Conservation (phyloP, 371 early-diverging fungal genomes). For the Capniomyces stellatus region DNA sequence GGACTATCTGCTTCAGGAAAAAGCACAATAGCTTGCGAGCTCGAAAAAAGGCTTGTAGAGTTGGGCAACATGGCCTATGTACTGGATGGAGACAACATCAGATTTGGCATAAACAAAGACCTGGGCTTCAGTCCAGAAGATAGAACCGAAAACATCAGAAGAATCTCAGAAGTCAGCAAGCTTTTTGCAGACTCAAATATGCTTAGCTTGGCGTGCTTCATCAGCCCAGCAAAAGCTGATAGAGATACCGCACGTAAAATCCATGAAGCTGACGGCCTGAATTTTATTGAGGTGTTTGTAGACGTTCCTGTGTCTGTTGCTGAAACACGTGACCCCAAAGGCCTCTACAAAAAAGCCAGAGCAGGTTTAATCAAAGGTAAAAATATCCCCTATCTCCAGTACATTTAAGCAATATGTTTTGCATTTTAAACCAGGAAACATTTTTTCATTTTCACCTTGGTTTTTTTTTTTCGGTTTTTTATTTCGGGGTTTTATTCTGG, state of each 20-base stretch:
- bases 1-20: conserved; percentile 90
- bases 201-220: conserved; percentile 74
- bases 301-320: conserved; percentile 76
- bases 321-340: conserved; percentile 86
- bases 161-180: conserved; percentile 81
- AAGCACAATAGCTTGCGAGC: conserved; percentile 73
- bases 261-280: conserved; percentile 28
- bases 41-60: conserved; percentile 70
- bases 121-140: conserved; percentile 80
- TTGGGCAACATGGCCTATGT: conserved; percentile 56
- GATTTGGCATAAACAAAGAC: conserved; percentile 87
- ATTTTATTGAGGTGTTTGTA: conserved; percentile 40
- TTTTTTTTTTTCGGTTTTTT: too few species aligned
- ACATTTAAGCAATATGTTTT: too few species aligned
- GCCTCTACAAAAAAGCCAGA: conserved; percentile 87
- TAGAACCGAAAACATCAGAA: conserved; percentile 81
- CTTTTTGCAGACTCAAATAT: conserved; percentile 71
- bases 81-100: conserved; percentile 88
- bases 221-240: conserved; percentile 71
- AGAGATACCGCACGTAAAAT: conserved; percentile 61
- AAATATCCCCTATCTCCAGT: too few species aligned
- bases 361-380: conserved; percentile 70
- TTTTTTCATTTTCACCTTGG: too few species aligned
- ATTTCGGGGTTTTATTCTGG: too few species aligned
- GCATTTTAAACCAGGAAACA: too few species aligned